Percentiles rank a stretch among this genome's conserved stretches.
phyloP scores from a whole-genome alignment of 768 basidiomycete genomes.

The Termitomyces sp. region DNA sequence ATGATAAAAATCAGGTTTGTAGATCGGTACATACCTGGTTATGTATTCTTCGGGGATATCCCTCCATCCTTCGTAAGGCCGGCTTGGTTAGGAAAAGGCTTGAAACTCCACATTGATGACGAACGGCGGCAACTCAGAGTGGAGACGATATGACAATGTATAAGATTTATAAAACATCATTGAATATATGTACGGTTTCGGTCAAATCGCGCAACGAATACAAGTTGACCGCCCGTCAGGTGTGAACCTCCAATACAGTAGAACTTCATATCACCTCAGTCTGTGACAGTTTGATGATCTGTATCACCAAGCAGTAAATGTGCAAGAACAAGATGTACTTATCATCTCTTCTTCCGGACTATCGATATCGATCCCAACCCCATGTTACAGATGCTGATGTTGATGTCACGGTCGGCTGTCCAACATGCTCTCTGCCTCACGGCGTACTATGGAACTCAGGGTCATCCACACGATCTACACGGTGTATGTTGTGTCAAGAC shows the following conservation, averaged over 20 bases:
- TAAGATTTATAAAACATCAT: neutral
- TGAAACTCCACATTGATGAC: conserved; percentile 51
- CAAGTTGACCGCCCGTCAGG: neutral
- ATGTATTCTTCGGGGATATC: conserved; percentile 74
- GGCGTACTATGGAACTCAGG: conserved; percentile 15
- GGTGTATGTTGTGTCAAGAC: neutral
- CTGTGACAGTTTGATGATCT: neutral
- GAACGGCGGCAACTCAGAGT: conserved; percentile 40
- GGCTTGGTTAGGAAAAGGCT: conserved; percentile 34
- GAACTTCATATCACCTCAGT: neutral
- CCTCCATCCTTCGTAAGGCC: conserved; percentile 12
- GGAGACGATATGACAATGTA: conserved; percentile 29
- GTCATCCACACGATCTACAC: neutral
- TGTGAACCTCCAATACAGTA: neutral
- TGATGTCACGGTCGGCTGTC: neutral
- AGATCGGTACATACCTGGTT: conserved; percentile 91
- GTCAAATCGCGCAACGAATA: neutral
- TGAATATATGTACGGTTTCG: neutral
- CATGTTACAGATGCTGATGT: neutral
- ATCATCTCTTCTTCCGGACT: neutral
- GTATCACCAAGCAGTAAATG: neutral
- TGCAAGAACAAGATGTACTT: neutral
- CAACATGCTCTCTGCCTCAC: conserved; percentile 2
- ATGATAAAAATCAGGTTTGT: conserved; percentile 53
- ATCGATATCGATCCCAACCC: neutral